phyloP scores from a whole-genome alignment of 2,329 filamentous ascomycete species.

The Xylariaceae sp. region DNA sequence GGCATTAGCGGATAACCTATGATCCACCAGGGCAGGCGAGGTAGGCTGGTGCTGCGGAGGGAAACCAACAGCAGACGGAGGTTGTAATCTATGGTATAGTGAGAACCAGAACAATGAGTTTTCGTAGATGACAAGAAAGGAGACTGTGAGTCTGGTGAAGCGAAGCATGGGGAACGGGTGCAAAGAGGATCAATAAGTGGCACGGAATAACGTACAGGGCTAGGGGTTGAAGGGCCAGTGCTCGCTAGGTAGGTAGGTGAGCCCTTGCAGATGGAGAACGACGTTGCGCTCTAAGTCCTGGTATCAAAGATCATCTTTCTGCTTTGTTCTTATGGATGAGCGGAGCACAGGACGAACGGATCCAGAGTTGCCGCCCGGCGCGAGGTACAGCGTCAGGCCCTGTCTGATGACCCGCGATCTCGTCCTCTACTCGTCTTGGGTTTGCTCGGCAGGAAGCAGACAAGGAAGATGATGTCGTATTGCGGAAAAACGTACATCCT shows the following conservation, averaged over 20 bases:
- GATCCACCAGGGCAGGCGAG: slow-evolving; percentile 21
- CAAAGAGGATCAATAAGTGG: slow-evolving; percentile 20
- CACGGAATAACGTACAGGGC: background rate
- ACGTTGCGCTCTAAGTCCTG: slow-evolving; percentile 4
- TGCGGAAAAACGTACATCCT: background rate
- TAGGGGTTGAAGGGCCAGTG: slow-evolving; percentile 4
- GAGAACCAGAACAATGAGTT: background rate
- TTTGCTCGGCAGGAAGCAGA: no score
- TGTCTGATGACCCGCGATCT: no score
- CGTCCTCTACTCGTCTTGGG: no score
- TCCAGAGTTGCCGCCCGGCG: no score
- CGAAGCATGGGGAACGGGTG: slow-evolving; percentile 5
- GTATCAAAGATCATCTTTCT: slow-evolving; percentile 2
- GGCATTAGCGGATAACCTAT: slow-evolving; percentile 3
- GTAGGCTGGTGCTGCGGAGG: slow-evolving; percentile 21
- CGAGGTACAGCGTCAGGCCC: no score
- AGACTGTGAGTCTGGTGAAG: no score
- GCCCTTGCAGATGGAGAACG: background rate
- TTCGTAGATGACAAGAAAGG: no score
- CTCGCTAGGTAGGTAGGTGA: background rate
- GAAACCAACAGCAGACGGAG: slow-evolving; percentile 19
- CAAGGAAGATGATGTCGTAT: no score
- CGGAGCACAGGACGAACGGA: no score
- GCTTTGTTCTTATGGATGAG: no score
- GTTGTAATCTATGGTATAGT: slow-evolving; percentile 25